Base-by-base conservation (phyloP, 768 basidiomycete genomes). In the Cystofilobasidium bisporidii region DNA sequence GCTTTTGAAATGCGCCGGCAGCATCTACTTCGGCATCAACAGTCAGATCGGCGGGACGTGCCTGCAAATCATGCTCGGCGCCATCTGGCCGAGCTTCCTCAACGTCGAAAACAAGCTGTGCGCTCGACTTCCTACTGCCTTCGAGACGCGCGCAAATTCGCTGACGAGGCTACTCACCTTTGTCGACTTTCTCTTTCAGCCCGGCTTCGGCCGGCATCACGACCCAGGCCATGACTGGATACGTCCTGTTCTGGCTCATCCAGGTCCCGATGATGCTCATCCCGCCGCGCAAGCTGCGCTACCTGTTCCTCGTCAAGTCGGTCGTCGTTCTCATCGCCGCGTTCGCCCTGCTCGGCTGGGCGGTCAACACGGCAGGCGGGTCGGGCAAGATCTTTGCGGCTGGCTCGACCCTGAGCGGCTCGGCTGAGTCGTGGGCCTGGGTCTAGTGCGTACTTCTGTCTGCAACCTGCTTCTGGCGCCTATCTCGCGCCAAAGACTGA, bases 1-100 rank as follows among this genome's bases (percentile, higher is more conserved):
- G n/a, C n/a, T n/a, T n/a, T n/a, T n/a, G n/a, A n/a, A n/a, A n/a
- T n/a, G n/a, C n/a, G n/a, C n/a, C 36, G 5, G 6, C 36, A 36
- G 36, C 12, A 63, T 63, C 61, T 63, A 63, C 48, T 63, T 63
- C n/a, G 59, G 59, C 24, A 63, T 53, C 61, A 63, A 63, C 61
- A 28, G 24, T 9, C 30, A 48, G 10, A 63, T 63, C 33, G 61
- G 61, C 10, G 24, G 18, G 1, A 50, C 18, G 14, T 63, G 61
- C 47, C 22, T 40, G 8, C 26, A 48, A 24, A 63, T 63, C 61
- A 62, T 63, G 61, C 3, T 63, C 18, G 28, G 32, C 12, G 30
- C 45, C 30, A 63, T 63, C 41, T 63, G 61, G 61, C 61, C 61
- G 6, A 10, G 6, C 3, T 63, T 63, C 48, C 22, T 26, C 22